Percentiles rank a stretch among this genome's conserved stretches.
Evolutionary conservation across 2,329 filamentous ascomycete genomes (phyloP).

Genomic region (Blastomyces parvus): DNA sequence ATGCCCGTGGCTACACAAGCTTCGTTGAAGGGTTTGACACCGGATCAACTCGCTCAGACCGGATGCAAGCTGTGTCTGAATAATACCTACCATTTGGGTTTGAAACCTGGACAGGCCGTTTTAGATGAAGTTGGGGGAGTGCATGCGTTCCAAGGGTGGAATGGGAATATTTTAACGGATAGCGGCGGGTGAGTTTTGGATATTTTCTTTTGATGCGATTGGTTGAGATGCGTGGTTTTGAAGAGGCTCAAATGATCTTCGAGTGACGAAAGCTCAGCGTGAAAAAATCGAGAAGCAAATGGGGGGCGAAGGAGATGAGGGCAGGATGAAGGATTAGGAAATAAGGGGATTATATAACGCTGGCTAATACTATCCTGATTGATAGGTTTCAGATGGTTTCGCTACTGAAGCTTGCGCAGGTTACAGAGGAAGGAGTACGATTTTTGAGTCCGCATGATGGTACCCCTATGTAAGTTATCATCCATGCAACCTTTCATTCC

Average conservation of each 20-base stretch:
- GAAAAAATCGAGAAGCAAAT: background rate
- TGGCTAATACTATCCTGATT: conserved; percentile 2
- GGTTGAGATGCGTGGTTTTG: background rate
- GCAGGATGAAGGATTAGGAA: no score
- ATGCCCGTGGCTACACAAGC: conserved; percentile 98
- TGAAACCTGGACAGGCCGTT: conserved; percentile 87
- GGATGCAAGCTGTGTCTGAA: conserved; percentile 87
- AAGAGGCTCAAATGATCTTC: background rate
- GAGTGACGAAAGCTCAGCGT: background rate
- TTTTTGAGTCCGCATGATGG: conserved; percentile 97
- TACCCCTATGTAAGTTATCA: conserved; percentile 60
- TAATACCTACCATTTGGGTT: conserved; percentile 92
- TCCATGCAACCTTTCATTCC: background rate
- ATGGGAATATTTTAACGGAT: conserved; percentile 82
- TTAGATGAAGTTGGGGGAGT: conserved; percentile 82
- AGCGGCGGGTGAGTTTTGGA: conserved; percentile 39
- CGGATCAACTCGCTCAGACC: conserved; percentile 81
- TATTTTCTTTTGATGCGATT: background rate
- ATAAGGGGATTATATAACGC: background rate
- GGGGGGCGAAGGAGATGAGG: background rate
- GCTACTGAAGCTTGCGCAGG: conserved; percentile 78
- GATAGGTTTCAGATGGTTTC: conserved; percentile 97
- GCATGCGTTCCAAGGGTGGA: conserved; percentile 91
- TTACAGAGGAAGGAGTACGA: conserved; percentile 90
- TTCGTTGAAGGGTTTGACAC: conserved; percentile 87